Evolutionary conservation across 1,284 basidiomycete genomes (phyloP).

Genomic region (Rhodotorula sp.): DNA sequence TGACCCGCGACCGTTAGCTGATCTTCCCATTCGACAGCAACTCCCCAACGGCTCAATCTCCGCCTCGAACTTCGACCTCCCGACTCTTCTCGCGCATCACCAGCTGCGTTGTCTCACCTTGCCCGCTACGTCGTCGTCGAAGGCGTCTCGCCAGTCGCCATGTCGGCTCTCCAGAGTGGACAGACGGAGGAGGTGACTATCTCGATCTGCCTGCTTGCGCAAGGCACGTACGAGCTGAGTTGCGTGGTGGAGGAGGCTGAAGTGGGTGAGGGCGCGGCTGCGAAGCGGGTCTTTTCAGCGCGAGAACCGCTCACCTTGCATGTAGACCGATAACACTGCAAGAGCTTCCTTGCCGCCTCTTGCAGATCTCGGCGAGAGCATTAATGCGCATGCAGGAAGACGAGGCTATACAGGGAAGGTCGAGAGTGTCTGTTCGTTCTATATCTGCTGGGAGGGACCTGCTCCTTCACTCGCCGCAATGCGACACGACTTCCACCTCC

Average conservation of each 20-base stretch:
- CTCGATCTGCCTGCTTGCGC: slow-evolving; percentile 69
- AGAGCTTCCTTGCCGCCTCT: background rate
- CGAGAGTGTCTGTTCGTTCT: slow-evolving; percentile 1
- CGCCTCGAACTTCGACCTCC: slow-evolving; percentile 45
- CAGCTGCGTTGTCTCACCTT: slow-evolving; percentile 39
- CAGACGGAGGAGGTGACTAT: slow-evolving; percentile 51
- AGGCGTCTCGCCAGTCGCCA: slow-evolving; percentile 28
- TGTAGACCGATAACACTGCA: background rate
- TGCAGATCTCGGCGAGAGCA: background rate
- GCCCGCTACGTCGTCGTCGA: slow-evolving; percentile 40
- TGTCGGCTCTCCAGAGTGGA: slow-evolving; percentile 25
- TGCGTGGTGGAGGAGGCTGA: slow-evolving; percentile 51
- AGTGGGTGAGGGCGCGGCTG: background rate
- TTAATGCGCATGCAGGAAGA: background rate
- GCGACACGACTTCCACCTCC: background rate
- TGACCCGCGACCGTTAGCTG: slow-evolving; percentile 15
- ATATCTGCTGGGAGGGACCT: no score
- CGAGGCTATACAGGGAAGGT: background rate
- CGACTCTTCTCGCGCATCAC: slow-evolving; percentile 53
- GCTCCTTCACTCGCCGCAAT: background rate
- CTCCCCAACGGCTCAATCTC: slow-evolving; percentile 41
- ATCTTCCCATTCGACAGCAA: slow-evolving; percentile 28
- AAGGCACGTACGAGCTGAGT: slow-evolving; percentile 66
- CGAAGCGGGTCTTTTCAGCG: slow-evolving; percentile 2
- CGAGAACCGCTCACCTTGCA: slow-evolving; percentile 10